phyloP scores from a whole-genome alignment of 257 asterid species.

The Plantago ovata region DNA sequence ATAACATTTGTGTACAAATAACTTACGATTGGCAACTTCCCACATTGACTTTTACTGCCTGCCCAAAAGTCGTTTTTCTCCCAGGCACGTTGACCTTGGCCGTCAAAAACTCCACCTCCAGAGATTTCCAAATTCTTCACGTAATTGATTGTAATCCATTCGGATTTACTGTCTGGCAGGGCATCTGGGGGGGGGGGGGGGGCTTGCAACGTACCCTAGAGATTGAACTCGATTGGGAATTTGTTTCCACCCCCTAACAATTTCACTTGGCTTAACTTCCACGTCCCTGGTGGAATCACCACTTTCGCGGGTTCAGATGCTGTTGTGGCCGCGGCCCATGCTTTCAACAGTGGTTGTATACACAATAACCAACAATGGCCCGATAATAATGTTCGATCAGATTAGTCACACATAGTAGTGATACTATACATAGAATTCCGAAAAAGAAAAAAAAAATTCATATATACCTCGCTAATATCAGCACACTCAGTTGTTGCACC shows the following conservation, averaged over 20 bases:
- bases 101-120: conserved; percentile 32
- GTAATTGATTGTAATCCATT: conserved; percentile 25
- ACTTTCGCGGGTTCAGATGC: too few relatives aligned
- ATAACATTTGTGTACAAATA: too few relatives aligned
- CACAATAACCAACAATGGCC: too few relatives aligned
- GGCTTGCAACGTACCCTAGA: conserved; percentile 23
- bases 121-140: conserved; percentile 23
- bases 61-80: conserved; percentile 22
- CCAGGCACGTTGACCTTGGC: conserved; percentile 32
- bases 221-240: conserved; percentile 12
- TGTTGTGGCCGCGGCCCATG: too few relatives aligned
- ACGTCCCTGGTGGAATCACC: conserved; percentile 31
- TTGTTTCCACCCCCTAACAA: conserved; percentile 1
- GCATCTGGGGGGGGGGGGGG: conserved; percentile 23
- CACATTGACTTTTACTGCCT: not conserved
- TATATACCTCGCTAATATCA: too few relatives aligned
- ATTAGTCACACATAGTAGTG: too few relatives aligned
- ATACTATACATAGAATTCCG: too few relatives aligned
- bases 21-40: too few relatives aligned
- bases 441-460: too few relatives aligned
- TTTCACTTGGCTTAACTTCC: not conserved
- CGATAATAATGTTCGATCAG: too few relatives aligned
- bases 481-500: too few relatives aligned
- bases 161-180: not conserved
- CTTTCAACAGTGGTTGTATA: too few relatives aligned